Base-by-base conservation (phyloP, 2,329 filamentous ascomycete species). In the Hypoxylon sp. region DNA sequence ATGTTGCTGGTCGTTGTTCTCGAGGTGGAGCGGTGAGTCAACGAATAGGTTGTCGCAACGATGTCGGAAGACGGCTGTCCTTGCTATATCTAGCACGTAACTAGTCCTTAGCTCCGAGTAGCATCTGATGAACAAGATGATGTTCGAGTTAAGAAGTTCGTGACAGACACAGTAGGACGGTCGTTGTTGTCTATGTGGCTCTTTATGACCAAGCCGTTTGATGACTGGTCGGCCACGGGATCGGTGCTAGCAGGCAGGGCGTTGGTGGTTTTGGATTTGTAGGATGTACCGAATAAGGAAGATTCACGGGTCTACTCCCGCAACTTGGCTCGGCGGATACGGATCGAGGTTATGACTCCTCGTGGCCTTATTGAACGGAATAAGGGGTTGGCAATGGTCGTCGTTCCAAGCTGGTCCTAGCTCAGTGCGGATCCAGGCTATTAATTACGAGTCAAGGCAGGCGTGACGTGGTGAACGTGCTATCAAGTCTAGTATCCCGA, bases 311-410 rank as follows among this genome's bases (percentile, higher is more conserved):
- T 63, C 60, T 69, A 72, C 69, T 66, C 70, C 52, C 63, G 48
- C 41, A 65, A 60, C 61, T 74, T 73, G 73, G 74, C 72, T 81
- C 76, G 72, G 75, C 74, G 72, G 78, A 56, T 80, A 75, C 76
- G 73, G 77, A 81, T 27, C 29, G 32, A 55, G 43, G 79, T 81
- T 80, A 78, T 83, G 78, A 84, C 82, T 84, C 82, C 80, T 81
- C 77, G 65, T 67, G 65, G 55, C 63, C 71, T 71, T 70, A 67
- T 58, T 71, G 57, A 62, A 70, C 70, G 54, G 62, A 21, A 41
- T 41, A 53, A 58, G 63, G 66, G 61, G 48, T 67, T 68, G 59
- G 58, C 66, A 63, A 63, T 68, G 46, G 70, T 63, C 59, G 69
- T 64, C 59, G 67, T 64, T 70, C 55, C 69, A 70, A 71, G 65